Conservation (phyloP, 2,329 filamentous ascomycete genomes). For the Venturia aucupariae region DNA sequence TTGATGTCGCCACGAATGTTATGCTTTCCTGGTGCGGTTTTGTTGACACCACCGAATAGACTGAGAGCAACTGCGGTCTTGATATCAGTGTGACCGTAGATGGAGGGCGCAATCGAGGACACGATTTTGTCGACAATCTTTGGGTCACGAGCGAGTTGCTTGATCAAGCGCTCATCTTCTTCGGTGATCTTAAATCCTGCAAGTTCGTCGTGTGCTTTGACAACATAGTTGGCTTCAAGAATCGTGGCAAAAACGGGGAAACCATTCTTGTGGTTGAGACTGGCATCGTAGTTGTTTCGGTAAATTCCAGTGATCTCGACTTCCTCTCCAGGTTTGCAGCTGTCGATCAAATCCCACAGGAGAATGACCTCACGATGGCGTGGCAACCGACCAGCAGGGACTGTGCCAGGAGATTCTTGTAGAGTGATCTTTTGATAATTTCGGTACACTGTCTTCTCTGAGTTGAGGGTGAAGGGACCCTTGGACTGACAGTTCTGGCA, state of each 20-base stretch:
- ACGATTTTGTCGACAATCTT: conserved; percentile 90
- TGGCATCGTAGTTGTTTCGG: conserved; percentile 95
- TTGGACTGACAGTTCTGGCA: conserved; percentile 95
- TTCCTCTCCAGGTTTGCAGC: conserved; percentile 93
- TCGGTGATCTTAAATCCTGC: conserved; percentile 93
- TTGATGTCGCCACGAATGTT: conserved; percentile 96
- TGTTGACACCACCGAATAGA: conserved; percentile 88
- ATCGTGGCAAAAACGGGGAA: conserved; percentile 98
- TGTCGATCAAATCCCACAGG: conserved; percentile 94
- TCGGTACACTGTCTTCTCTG: conserved; percentile 94
- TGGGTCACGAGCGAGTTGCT: conserved; percentile 77
- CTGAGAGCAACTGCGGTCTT: conserved; percentile 94
- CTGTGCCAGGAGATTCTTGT: conserved; percentile 93
- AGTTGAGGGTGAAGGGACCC: conserved; percentile 90
- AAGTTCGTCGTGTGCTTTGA: conserved; percentile 95
- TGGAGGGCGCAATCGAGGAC: conserved; percentile 88
- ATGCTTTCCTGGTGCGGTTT: conserved; percentile 80
- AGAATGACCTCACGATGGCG: conserved; percentile 90
- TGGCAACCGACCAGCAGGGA: conserved; percentile 88
- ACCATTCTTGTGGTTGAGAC: conserved; percentile 96
- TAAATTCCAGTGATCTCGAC: conserved; percentile 96
- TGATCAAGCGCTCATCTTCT: conserved; percentile 86
- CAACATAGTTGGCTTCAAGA: conserved; percentile 90
- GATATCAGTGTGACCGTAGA: conserved; percentile 93
- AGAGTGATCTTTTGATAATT: conserved; percentile 98